phyloP scores from a whole-genome alignment of 2,329 filamentous ascomycete genomes.

The Talaromyces islandicus region DNA sequence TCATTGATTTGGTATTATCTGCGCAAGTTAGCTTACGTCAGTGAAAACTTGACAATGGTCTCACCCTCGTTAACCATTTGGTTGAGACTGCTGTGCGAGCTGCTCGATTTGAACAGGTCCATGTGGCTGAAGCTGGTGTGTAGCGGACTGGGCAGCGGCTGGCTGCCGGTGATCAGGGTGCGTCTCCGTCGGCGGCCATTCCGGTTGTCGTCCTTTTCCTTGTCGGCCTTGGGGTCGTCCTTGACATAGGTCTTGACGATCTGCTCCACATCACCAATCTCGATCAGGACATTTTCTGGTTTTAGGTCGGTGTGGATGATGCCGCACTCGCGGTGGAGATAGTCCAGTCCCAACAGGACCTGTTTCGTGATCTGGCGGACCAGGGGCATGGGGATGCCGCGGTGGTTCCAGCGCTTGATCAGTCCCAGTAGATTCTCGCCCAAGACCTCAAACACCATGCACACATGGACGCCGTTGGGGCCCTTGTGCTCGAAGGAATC shows the following conservation, averaged over 20 bases:
- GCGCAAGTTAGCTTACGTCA: slow-evolving; percentile 38
- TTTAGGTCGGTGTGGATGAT: slow-evolving; percentile 98
- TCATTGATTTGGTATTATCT: slow-evolving; percentile 54
- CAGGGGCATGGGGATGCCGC: slow-evolving; percentile 90
- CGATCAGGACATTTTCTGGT: slow-evolving; percentile 96
- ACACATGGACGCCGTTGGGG: slow-evolving; percentile 91
- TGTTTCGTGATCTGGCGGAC: slow-evolving; percentile 99
- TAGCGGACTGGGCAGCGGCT: slow-evolving; percentile 88
- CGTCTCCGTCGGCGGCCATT: slow-evolving; percentile 85
- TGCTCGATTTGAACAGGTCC: slow-evolving; percentile 59
- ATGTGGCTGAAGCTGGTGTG: slow-evolving; percentile 82
- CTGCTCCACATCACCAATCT: slow-evolving; percentile 97
- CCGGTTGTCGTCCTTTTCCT: slow-evolving; percentile 75
- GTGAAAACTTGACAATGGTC: slow-evolving; percentile 24
- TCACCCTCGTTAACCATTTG: slow-evolving; percentile 69
- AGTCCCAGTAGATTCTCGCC: slow-evolving; percentile 91
- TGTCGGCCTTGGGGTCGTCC: slow-evolving; percentile 55
- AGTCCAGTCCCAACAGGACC: slow-evolving; percentile 89
- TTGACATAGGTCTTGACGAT: slow-evolving; percentile 96
- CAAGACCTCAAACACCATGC: slow-evolving; percentile 98
- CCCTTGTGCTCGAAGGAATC: slow-evolving; percentile 98
- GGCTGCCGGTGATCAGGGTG: slow-evolving; percentile 93
- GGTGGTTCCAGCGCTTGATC: slow-evolving; percentile 98
- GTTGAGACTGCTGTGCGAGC: slow-evolving; percentile 69
- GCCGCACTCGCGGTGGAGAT: slow-evolving; percentile 93